These are phyloP conservation scores for Crepidotus variabilis DNA, from an alignment of 768 basidiomycete genomes.

Conservation along the genomic window DNA sequence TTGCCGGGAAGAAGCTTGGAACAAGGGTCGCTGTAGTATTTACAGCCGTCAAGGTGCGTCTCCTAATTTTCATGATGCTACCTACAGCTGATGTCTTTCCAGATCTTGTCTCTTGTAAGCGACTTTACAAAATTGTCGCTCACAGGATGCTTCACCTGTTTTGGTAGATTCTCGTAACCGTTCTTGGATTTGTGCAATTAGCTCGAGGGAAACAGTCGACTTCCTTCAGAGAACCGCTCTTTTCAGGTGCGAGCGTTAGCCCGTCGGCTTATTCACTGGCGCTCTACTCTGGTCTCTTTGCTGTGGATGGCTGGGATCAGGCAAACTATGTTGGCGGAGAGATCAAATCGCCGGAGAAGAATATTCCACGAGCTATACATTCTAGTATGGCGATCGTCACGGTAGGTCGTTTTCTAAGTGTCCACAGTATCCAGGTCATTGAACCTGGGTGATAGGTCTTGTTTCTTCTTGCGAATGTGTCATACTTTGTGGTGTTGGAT, in stretches of 20 bases:
- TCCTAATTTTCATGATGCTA: slow-evolving; percentile 4
- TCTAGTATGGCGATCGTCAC: slow-evolving; percentile 83
- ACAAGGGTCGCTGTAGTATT: slow-evolving; percentile 83
- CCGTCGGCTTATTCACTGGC: slow-evolving; percentile 90
- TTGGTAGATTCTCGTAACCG: slow-evolving; percentile 60
- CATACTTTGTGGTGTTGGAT: slow-evolving; percentile 93
- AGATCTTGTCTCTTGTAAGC: slow-evolving; percentile 68
- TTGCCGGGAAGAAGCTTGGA: slow-evolving; percentile 73
- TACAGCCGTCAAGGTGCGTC: slow-evolving; percentile 74
- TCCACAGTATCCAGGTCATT: slow-evolving; percentile 2
- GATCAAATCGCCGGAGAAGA: slow-evolving; percentile 76
- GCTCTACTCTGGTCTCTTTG: slow-evolving; percentile 92
- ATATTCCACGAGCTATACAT: slow-evolving; percentile 87
- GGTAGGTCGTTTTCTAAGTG: slow-evolving; percentile 35
- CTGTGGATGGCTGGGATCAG: slow-evolving; percentile 96
- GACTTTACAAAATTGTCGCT: not conserved
- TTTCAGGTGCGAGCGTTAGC: slow-evolving; percentile 68
- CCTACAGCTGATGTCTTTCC: not conserved
- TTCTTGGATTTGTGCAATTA: slow-evolving; percentile 78
- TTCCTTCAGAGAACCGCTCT: slow-evolving; percentile 66
- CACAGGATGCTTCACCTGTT: not conserved
- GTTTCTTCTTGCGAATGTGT: slow-evolving; percentile 79
- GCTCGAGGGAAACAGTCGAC: slow-evolving; percentile 65
- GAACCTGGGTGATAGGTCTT: slow-evolving; percentile 45
- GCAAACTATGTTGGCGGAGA: slow-evolving; percentile 90